Conservation (phyloP, 257 asterid species). For the Coffea eugenioides region DNA sequence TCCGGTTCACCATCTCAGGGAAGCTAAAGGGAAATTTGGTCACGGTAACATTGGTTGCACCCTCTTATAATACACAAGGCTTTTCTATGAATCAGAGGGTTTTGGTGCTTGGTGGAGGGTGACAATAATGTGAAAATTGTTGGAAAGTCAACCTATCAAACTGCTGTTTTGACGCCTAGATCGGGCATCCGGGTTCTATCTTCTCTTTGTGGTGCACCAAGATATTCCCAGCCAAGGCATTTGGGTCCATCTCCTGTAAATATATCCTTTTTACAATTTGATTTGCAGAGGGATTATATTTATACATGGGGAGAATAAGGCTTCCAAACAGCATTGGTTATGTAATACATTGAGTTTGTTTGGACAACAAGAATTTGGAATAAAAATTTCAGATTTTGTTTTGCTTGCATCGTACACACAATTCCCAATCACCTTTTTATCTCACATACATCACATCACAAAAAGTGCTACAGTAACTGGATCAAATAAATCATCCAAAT, state of each 20-base stretch:
- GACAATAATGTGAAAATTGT: neutral
- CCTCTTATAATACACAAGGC: slow-evolving; percentile 40
- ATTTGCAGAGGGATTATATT: no score
- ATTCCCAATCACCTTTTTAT: no score
- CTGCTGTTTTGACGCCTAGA: slow-evolving; percentile 19
- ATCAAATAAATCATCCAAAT: no score
- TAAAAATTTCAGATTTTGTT: no score
- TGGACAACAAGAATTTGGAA: no score
- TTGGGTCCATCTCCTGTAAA: slow-evolving; percentile 38
- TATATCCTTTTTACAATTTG: no score
- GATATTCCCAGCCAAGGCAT: slow-evolving; percentile 43
- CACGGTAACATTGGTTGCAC: slow-evolving; percentile 42
- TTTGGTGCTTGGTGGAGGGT: slow-evolving; percentile 18
- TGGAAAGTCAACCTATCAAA: slow-evolving; percentile 20
- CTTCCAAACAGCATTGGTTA: no score
- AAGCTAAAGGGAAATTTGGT: slow-evolving; percentile 8
- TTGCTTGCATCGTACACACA: no score
- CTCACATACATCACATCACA: no score
- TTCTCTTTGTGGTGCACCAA: slow-evolving; percentile 36
- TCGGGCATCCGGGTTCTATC: slow-evolving; percentile 30
- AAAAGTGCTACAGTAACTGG: no score
- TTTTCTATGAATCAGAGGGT: slow-evolving; percentile 49
- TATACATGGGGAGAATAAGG: no score
- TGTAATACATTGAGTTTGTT: no score
- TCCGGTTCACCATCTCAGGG: slow-evolving; percentile 21